These are phyloP conservation scores for Umbelopsis vinacea DNA, from an alignment of 192 early-diverging fungal genomes.

Conservation along the genomic window DNA sequence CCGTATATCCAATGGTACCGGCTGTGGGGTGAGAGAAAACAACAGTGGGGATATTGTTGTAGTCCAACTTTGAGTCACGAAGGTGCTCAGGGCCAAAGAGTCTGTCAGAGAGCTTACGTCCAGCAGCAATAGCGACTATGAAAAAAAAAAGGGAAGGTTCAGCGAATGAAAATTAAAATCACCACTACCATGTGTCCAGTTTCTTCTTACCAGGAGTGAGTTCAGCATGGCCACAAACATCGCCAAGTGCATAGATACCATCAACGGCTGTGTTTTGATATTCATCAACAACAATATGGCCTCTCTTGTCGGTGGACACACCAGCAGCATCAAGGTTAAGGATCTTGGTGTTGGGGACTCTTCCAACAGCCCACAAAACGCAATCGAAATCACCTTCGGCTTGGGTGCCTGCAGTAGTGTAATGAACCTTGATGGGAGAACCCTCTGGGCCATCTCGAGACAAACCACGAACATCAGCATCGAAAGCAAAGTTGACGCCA, in stretches of 20 bases:
- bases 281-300: constrained; percentile 83
- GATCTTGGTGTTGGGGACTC: constrained; percentile 73
- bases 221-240: constrained; percentile 89
- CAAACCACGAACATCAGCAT: constrained; percentile 65
- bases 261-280: constrained; percentile 79
- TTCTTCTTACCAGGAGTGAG: constrained; percentile 79
- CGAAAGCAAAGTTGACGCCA: constrained; percentile 82
- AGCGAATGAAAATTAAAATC: not conserved
- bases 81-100: constrained; percentile 84
- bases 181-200: not conserved
- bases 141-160: not conserved
- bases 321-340: constrained; percentile 71
- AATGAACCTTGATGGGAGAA: constrained; percentile 61
- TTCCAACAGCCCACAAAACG: constrained; percentile 91
- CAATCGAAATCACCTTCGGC: constrained; percentile 72
- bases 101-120: constrained; percentile 86
- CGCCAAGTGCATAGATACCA: constrained; percentile 89
- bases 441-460: constrained; percentile 49
- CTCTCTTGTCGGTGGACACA: constrained; percentile 65
- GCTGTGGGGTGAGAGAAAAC: constrained; percentile 93
- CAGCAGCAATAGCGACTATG: constrained; percentile 93
- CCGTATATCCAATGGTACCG: constrained; percentile 90
- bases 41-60: constrained; percentile 93
- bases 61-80: constrained; percentile 83
- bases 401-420: constrained; percentile 43